phyloP scores from a whole-genome alignment of 2,329 filamentous ascomycete species.

The Arthrinium puccinioides region DNA sequence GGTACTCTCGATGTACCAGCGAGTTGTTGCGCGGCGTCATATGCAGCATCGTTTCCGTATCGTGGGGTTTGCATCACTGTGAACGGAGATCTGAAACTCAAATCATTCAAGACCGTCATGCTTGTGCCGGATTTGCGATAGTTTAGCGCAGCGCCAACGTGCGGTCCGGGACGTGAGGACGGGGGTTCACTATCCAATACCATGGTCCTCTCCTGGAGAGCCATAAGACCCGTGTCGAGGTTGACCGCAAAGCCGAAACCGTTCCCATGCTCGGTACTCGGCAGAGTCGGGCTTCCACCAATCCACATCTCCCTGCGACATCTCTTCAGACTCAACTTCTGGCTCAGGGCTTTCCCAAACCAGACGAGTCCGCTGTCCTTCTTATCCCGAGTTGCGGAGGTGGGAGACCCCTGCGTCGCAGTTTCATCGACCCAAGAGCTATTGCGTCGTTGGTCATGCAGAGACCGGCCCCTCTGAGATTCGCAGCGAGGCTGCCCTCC shows the following conservation, averaged over 20 bases:
- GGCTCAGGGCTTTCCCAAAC: constrained; percentile 5
- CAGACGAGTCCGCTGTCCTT: constrained; percentile 1
- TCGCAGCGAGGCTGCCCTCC: constrained; percentile 2
- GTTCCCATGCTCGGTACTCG: constrained; percentile 12
- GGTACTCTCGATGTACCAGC: constrained; percentile 17
- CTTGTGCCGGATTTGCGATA: background rate
- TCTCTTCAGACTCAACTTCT: constrained; percentile 12
- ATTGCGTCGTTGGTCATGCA: constrained; percentile 19
- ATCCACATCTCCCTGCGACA: constrained; percentile 7
- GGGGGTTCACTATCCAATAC: background rate
- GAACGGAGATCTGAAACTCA: too few species aligned
- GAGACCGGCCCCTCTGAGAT: constrained; percentile 17
- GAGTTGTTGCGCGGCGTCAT: constrained; percentile 18
- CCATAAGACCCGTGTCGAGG: background rate
- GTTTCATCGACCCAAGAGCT: constrained; percentile 44
- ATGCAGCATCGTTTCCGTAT: constrained; percentile 7
- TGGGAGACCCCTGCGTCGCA: constrained; percentile 38
- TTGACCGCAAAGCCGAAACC: background rate
- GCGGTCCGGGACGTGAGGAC: background rate
- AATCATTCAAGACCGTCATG: too few species aligned
- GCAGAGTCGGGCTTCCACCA: constrained; percentile 20
- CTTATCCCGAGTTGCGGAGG: constrained; percentile 21
- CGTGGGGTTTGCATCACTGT: constrained; percentile 1
- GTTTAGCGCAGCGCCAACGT: background rate
- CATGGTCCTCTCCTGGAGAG: background rate